Evolutionary conservation across 371 early-diverging fungal species (phyloP), one percentile per base, ranked within the genome.

Genomic region (Haplosporangium sp.): DNA sequence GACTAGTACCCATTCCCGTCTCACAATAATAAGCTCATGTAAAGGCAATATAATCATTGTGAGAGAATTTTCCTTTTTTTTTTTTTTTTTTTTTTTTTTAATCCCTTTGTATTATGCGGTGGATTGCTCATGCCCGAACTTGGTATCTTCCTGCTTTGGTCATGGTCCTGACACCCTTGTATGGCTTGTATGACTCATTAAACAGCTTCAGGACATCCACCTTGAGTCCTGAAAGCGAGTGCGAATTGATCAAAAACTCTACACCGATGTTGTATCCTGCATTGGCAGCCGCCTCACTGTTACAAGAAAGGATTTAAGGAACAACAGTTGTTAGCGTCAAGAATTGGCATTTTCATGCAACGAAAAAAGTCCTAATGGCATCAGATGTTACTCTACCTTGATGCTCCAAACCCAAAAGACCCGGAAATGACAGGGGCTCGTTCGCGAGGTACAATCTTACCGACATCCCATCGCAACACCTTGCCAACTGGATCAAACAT

Each of bases 151-250:
- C 94, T 47, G 92, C 89, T 62, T 89, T 89, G 56, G 93, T 92
- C 69, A 94, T 81, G 68, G 89, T 87, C 74, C 91, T 77, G 20
- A 93, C 92, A 43, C 92, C 94, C 88, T 94, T 94, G 80, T 91
- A 94, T 13, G 94, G 93, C 58, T 92, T 93, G 77, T 95, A 95
- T 1, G 82, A 83, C 79, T 95, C 96, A 74, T 91, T 87, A 69
- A 87, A 89, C 43, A 95, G 68, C 47, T 90, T 87, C 67, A 95
- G 83, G 50, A 86, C 84, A 68, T 93, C 94, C 18, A 95, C 93
- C 70, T 88, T 89, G 1, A 94, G 75, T 23, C 94, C 94, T 5
- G 94, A 91, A 3, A 89, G 83, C 20, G 94, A 85, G 66, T 86
- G 89, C 86, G 90, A 90, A 55, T 87, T 91, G 62, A 95, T 90